These are phyloP conservation scores for Teratosphaeria viscida DNA, from an alignment of 2,329 filamentous ascomycete genomes.

Conservation along the genomic window DNA sequence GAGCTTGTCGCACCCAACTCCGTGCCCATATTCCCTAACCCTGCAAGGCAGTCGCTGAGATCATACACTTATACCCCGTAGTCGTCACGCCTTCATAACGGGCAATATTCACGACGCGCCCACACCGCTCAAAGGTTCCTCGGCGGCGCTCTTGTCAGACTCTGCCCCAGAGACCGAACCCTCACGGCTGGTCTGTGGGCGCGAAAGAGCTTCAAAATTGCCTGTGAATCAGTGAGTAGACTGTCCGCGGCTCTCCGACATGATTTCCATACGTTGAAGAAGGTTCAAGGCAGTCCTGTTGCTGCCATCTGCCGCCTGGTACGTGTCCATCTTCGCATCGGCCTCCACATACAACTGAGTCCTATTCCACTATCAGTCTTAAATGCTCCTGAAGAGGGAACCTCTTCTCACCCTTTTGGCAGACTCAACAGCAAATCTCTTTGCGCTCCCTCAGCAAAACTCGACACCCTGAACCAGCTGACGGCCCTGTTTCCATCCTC, in stretches of 20 bases:
- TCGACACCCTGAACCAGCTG: constrained; percentile 75
- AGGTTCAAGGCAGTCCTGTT: constrained; percentile 55
- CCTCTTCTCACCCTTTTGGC: constrained; percentile 67
- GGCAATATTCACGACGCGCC: constrained; percentile 12
- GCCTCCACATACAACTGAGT: constrained; percentile 75
- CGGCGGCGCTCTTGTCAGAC: constrained; percentile 14
- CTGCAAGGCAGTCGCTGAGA: neutral
- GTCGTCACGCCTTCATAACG: neutral
- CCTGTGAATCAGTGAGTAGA: constrained; percentile 21
- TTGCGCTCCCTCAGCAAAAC: constrained; percentile 59
- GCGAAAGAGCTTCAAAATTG: constrained; percentile 39
- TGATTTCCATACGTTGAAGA: constrained; percentile 61
- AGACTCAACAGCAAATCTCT: constrained; percentile 63
- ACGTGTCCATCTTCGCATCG: constrained; percentile 59
- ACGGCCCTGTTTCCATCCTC: constrained; percentile 57
- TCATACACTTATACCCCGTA: neutral
- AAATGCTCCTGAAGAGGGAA: neutral
- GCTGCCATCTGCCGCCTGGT: constrained; percentile 61
- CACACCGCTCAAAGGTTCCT: constrained; percentile 21
- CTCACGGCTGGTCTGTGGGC: constrained; percentile 13
- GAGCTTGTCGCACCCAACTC: neutral
- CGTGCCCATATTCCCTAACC: neutral
- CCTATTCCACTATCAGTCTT: constrained; percentile 36
- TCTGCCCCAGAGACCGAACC: constrained; percentile 6
- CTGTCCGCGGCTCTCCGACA: neutral